Percentiles rank a stretch among this genome's conserved stretches.
These are phyloP conservation scores for Kregervanrija pseudodelftensis DNA, from an alignment of 805 yeast genomes.

Conservation along the genomic window DNA sequence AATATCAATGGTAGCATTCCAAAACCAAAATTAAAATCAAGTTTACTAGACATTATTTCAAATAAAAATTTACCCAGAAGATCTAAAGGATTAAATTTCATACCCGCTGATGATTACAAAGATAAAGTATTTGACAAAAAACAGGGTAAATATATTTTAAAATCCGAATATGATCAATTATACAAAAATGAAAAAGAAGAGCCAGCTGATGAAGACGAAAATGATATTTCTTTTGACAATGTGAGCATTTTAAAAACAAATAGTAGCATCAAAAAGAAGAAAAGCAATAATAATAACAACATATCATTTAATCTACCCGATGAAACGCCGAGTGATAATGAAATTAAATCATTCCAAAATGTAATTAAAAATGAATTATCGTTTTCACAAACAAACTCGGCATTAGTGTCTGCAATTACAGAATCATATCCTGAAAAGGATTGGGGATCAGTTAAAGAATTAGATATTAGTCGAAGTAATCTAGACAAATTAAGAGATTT, in stretches of 20 bases:
- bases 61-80: conserved; percentile 1
- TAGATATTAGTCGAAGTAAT: conserved; percentile 29
- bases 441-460: conserved; percentile 36
- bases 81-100: conserved; percentile 24
- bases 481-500: conserved; percentile 39
- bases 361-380: conserved; percentile 29
- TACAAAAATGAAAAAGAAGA: neutral
- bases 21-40: too few relatives aligned
- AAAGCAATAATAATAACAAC: too few relatives aligned
- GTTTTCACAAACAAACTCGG: conserved; percentile 39
- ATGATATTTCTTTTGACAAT: neutral
- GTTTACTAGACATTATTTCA: too few relatives aligned
- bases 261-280: too few relatives aligned
- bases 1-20: neutral
- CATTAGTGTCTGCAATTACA: conserved; percentile 39
- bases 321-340: neutral
- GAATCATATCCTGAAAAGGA: conserved; percentile 32
- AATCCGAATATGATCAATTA: conserved; percentile 11
- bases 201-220: conserved; percentile 1
- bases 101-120: conserved; percentile 25
- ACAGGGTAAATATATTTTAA: conserved; percentile 19
- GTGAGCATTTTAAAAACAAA: neutral
- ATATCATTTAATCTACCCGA: too few relatives aligned
- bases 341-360: neutral
- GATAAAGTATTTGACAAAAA: conserved; percentile 25